Evolutionary conservation across 768 basidiomycete genomes (phyloP), one percentile per base, ranked within the genome.

Genomic region (Scleroderma bovista): DNA sequence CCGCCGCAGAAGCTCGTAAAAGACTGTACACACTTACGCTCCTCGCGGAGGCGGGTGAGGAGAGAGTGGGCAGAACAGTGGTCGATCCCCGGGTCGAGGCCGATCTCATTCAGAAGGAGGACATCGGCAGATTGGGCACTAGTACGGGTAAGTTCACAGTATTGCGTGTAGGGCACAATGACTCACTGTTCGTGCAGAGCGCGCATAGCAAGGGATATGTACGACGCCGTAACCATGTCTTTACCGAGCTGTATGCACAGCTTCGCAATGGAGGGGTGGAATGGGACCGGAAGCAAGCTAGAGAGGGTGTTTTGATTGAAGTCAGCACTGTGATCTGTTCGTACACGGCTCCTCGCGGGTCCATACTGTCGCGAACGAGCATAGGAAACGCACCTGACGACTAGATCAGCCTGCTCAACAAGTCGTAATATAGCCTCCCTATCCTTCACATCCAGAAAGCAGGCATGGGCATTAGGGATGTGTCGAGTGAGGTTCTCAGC

Each of bases 1-100:
- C 94, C 94, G 1, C 94, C 94, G 49, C 94, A 97, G 74, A 94
- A 94, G 1, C 90, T 93, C 1, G 81, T 81, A 64, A 95, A 96
- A 0, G 87, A 84, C 0, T 76, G 60, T 10, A 92, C 73, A 13
- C 70, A 64, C 63, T 81, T 85, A 19, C 73, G 75, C 56, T 80
- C 66, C 9, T 66, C 59, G 33, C 72, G 72, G 3, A 87, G 67
- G 23, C 72, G 69, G 19, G 72, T 68, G 26, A 93, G 66, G 15
- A 95, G 71, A 0, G 83, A 77, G 59, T 91, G 77, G 0, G 92
- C 93, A 11, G 88, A 89, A 64, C 88, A 84, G 60, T 93, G 91
- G 65, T 93, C 91, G 48, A 94, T 83, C 2, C 91, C 92, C 0
- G 92, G 91, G 62, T 94, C 92, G 1, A 93, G 74, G 1, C 89